Conservation (phyloP, 805 yeast species). For the Cyberlindnera xylosilytica region DNA sequence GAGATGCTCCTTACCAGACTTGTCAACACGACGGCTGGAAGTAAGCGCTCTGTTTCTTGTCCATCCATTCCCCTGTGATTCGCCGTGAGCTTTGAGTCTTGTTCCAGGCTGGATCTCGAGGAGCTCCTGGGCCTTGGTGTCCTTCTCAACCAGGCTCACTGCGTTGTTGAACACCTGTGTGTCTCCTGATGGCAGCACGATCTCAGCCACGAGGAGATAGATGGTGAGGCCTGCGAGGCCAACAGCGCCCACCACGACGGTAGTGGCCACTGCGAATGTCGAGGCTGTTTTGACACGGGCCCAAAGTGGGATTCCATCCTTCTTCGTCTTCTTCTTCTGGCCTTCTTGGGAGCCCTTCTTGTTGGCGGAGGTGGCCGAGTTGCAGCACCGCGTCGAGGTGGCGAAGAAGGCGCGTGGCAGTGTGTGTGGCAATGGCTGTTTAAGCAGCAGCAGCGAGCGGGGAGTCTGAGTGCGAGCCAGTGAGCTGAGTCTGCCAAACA, state of each 20-base stretch:
- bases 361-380: slow-evolving; percentile 4
- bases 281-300: slow-evolving; percentile 50
- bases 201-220: slow-evolving; percentile 73
- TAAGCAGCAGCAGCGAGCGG: not conserved
- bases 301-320: slow-evolving; percentile 43
- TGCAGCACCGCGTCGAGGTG: slow-evolving; percentile 6
- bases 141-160: slow-evolving; percentile 70
- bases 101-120: slow-evolving; percentile 46
- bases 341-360: slow-evolving; percentile 2
- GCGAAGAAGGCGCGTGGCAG: slow-evolving; percentile 7
- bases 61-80: slow-evolving; percentile 68
- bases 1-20: slow-evolving; percentile 76
- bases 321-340: slow-evolving; percentile 24
- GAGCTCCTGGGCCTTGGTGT: slow-evolving; percentile 53
- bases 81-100: slow-evolving; percentile 83
- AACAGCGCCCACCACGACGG: slow-evolving; percentile 63
- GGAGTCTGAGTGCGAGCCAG: not conserved
- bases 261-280: slow-evolving; percentile 58
- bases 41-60: slow-evolving; percentile 84
- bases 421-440: not conserved
- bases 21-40: slow-evolving; percentile 61
- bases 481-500: not conserved
- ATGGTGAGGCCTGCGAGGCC: slow-evolving; percentile 67
- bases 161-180: slow-evolving; percentile 88
- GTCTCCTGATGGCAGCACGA: slow-evolving; percentile 87